These are phyloP conservation scores for Ophiostoma himal-ulmi DNA, from an alignment of 2,329 filamentous ascomycete species.

Conservation along the genomic window DNA sequence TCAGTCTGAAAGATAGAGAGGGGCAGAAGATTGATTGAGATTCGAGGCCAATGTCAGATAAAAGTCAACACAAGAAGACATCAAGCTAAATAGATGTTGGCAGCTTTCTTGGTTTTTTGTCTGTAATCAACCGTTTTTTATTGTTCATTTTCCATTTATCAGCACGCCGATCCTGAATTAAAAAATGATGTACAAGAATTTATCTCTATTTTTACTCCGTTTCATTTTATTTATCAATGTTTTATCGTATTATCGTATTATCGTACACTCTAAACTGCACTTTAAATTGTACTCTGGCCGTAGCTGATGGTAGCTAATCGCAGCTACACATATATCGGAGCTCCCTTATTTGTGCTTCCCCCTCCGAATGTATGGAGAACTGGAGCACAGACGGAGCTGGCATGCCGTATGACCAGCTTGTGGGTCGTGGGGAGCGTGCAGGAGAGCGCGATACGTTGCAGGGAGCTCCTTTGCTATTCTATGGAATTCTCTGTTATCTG, in stretches of 20 bases:
- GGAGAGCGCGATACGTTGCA: neutral
- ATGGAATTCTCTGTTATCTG: neutral
- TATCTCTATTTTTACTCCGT: too few relatives aligned
- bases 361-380: conserved; percentile 3
- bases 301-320: too few relatives aligned
- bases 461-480: neutral
- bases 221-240: neutral
- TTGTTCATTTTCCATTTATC: neutral
- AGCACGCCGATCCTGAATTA: neutral
- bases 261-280: neutral
- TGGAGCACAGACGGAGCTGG: conserved; percentile 6
- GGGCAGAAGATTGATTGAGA: neutral
- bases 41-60: neutral
- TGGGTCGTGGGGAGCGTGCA: neutral
- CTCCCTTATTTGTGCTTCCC: conserved; percentile 4
- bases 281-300: too few relatives aligned
- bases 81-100: neutral
- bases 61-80: neutral
- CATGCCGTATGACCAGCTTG: conserved; percentile 3
- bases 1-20: neutral
- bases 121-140: neutral
- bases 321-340: neutral
- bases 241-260: conserved; percentile 1
- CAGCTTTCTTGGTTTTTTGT: neutral
- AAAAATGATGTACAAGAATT: neutral